Base-by-base conservation (phyloP, 2,329 filamentous ascomycete genomes). In the Neocatenulostroma microsporum region DNA sequence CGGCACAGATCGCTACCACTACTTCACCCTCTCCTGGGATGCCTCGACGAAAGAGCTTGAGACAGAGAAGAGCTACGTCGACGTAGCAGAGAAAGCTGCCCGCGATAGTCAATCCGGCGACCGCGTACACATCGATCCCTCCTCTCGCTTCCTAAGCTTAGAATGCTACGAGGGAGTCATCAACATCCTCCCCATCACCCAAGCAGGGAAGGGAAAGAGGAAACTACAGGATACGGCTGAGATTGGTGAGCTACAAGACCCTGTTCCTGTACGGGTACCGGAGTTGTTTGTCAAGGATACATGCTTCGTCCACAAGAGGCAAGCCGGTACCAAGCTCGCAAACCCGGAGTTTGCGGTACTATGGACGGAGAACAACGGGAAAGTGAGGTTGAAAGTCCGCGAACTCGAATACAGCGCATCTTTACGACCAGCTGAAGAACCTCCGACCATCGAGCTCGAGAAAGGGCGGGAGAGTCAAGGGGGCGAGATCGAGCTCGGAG, bases 1-100 rank as follows among this genome's bases (percentile, higher is more conserved):
- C 39, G 89, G 87, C 33, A 98, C 91, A 30, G 83, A 94, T 56
- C 78, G 83, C 37, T 83, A 84, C 50, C 80, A 87, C 53, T 96
- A 94, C 64, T 94, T 96, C 60, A 94, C 86, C 2, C 62, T 94
- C 14, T 78, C 73, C 12, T 98, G 91, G 88, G 79, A 95, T 50
- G 54, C 71, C 0, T 61, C 73, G 2, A 62, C 55, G 17, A 69
- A 66, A 14, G 62, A 70, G 36, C 60, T 80, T 11, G 63, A 63
- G 25, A 80, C 76, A 3, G 56, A 77, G 47, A 70, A 75, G 60
- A 70, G 67, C 41, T 76, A 72, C 57, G 66, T 74, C 28, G 73
- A 80, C 50, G 63, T 80, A 37, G 68, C 74, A 21, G 74, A 79
- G 51, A 73, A 73, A 50, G 71, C 72, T 8, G 69, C 74, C 20